Evolutionary conservation across 306 rosid species (phyloP).

Genomic region (Luffa aegyptiaca): DNA sequence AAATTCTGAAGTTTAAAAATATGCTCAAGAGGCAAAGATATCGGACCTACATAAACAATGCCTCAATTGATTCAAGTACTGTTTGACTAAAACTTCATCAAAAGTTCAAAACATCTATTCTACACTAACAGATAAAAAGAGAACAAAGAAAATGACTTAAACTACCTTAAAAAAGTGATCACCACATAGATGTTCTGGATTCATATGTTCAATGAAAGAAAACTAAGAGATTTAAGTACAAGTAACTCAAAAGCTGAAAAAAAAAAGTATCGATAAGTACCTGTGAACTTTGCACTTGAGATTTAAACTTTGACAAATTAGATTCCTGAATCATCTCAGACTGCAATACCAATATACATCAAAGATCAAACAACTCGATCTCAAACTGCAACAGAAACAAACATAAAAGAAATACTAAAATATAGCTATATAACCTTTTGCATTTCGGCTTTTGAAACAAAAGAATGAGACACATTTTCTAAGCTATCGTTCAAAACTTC

Average conservation of each 20-base stretch:
- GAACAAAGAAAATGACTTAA: background rate
- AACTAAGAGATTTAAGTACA: background rate
- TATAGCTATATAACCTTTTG: conserved; percentile 20
- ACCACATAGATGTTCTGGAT: background rate
- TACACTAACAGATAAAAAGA: background rate
- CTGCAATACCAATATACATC: conserved; percentile 15
- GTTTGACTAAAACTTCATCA: background rate
- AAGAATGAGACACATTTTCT: conserved; percentile 38
- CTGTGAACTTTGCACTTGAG: conserved; percentile 48
- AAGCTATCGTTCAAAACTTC: conserved; percentile 44
- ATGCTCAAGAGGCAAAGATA: background rate
- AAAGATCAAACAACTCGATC: background rate
- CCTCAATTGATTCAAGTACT: background rate
- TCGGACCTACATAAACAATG: background rate
- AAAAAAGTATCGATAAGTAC: conserved; percentile 10
- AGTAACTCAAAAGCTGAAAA: background rate
- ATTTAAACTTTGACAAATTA: conserved; percentile 40
- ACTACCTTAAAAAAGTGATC: background rate
- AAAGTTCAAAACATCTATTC: background rate
- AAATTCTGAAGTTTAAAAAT: background rate
- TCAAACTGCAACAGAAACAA: background rate
- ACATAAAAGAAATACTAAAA: background rate
- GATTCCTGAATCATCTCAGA: conserved; percentile 35
- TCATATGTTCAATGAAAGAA: background rate
- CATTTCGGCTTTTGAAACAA: conserved; percentile 40